These are phyloP conservation scores for Biscutella laevigata DNA, from an alignment of 441 rosid genomes.

Conservation along the genomic window DNA sequence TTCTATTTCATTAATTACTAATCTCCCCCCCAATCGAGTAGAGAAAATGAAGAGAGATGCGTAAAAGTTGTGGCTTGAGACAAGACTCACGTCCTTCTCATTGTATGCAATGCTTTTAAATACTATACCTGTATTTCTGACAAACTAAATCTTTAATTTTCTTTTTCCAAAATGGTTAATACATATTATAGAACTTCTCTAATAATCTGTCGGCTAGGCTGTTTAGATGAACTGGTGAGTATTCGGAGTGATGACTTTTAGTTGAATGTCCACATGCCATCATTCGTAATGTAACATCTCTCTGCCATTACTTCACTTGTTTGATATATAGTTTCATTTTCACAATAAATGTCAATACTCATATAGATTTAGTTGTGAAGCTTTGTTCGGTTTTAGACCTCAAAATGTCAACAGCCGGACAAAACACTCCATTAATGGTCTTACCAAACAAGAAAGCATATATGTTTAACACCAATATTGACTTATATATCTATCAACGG, in stretches of 20 bases:
- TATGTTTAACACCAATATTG: neutral
- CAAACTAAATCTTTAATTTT: neutral
- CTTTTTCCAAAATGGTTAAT: neutral
- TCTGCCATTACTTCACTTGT: neutral
- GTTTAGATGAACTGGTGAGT: neutral
- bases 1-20: neutral
- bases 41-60: neutral
- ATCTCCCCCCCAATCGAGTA: neutral
- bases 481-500: neutral
- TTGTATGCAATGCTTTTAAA: neutral
- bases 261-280: constrained; percentile 11
- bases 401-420: neutral
- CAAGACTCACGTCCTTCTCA: constrained; percentile 10
- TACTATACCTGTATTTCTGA: constrained; percentile 9
- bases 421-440: constrained; percentile 2
- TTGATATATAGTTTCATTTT: constrained; percentile 8
- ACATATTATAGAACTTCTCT: constrained; percentile 2
- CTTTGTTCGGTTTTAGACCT: neutral
- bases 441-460: constrained; percentile 14
- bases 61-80: constrained; percentile 7
- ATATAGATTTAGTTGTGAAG: neutral
- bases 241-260: constrained; percentile 14
- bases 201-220: constrained; percentile 7
- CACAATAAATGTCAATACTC: neutral
- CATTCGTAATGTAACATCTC: too few species aligned